phyloP scores from a whole-genome alignment of 176 grass and related monocot genomes.

The Triticum timopheevii region DNA sequence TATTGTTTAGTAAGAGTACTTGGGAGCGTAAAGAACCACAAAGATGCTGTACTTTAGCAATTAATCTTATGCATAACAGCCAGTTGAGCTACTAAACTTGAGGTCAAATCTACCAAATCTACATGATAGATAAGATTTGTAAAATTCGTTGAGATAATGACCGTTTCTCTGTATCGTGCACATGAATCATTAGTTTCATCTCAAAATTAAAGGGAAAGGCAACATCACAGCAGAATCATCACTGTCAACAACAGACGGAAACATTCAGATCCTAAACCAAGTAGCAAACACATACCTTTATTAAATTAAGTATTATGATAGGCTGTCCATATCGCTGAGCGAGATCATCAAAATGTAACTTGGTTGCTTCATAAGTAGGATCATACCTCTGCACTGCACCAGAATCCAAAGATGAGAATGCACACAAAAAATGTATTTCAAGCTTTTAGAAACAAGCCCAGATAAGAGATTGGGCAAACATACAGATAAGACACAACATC shows the following conservation, averaged over 20 bases:
- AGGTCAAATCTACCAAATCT: background rate
- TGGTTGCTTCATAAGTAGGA: constrained; percentile 96
- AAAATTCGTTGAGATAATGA: background rate
- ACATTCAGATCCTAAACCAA: constrained; percentile 19
- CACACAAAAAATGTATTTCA: constrained; percentile 6
- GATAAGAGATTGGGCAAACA: background rate
- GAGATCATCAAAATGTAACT: constrained; percentile 92
- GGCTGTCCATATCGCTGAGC: constrained; percentile 88
- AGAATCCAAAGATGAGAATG: constrained; percentile 30
- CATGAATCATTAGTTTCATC: background rate
- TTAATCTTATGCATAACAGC: background rate
- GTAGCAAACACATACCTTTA: constrained; percentile 60
- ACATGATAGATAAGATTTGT: background rate
- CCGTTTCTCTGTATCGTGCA: background rate
- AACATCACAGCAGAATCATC: background rate
- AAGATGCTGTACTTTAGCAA: constrained; percentile 5
- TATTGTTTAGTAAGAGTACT: background rate
- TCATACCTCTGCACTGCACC: constrained; percentile 97
- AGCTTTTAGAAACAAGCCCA: constrained; percentile 6
- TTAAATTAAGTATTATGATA: constrained; percentile 98
- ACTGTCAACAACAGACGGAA: background rate
- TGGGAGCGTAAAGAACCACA: constrained; percentile 2
- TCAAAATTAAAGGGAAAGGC: constrained; percentile 4
- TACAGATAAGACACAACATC: constrained; percentile 5
- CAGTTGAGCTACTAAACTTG: background rate